Base-by-base conservation (phyloP, 2,329 filamentous ascomycete genomes). In the Graphilbum fragrans region DNA sequence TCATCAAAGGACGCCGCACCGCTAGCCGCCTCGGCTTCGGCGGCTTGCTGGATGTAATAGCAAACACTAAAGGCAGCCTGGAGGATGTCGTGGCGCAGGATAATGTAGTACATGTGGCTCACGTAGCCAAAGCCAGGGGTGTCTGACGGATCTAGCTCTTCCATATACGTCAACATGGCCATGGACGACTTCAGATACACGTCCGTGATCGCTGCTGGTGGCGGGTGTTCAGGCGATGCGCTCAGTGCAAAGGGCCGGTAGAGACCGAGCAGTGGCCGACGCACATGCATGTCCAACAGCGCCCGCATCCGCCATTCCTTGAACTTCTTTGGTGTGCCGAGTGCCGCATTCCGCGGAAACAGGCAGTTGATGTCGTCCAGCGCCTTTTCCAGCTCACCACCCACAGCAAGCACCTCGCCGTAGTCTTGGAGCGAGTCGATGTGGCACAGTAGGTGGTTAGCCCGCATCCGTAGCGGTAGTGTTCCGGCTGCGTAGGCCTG, bases 191-290 rank as follows among this genome's bases (percentile, higher is more conserved):
- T 62, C 29, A 76, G 54, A 45, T 74, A 75, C 5, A 65, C 60
- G 21, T 67, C 63, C 37, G 67, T 62, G 27, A 75, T 72, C 12
- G 45, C 44, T 1, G 42, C 20, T 43, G 72, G 68, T 6, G 61
- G 57, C 11, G 70, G 71, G 3, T 64, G 66, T 41, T 70, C 67
- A 6, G 61, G 53, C 12, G 48, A 45, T 4, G 65, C 61, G n/a
- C 69, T 67, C 46, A 75, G 57, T 5, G 69, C 70, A 49, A 74
- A 69, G 3, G 71, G 71, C 1, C 71, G 63, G 52, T 75, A 75
- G 5, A 76, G 57, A 1, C 67, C 65, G 17, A 75, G 51, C 35
- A 75, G 52, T 2, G 70, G 67, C 3, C 69, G 62, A 8, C 71
- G 65, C 9, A 71, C 63, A 44, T 73, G 69, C 63, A 72, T 70